Conservation (phyloP, 345 rosid genomes). For the Clausena lansium region DNA sequence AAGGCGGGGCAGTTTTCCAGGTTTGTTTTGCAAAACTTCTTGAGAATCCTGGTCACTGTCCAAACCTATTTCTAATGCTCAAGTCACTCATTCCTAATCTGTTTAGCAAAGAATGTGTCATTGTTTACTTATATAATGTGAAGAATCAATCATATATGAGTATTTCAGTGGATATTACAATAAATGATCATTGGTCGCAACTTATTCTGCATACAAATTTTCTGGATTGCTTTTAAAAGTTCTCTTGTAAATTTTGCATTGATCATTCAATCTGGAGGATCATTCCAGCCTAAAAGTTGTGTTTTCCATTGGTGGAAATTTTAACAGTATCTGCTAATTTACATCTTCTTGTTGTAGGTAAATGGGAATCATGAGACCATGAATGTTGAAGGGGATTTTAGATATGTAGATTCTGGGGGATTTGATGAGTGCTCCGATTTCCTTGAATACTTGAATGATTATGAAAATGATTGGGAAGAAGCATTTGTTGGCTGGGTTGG, state of each 20-base stretch:
- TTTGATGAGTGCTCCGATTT: slow-evolving; percentile 78
- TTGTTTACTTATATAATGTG: background rate
- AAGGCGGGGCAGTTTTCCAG: slow-evolving; percentile 95
- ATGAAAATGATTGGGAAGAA: slow-evolving; percentile 58
- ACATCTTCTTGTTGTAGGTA: slow-evolving; percentile 37
- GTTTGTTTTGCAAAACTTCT: slow-evolving; percentile 35
- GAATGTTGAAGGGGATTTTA: slow-evolving; percentile 90
- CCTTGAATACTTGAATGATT: slow-evolving; percentile 60
- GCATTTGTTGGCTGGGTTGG: slow-evolving; percentile 70
- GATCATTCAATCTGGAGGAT: background rate
- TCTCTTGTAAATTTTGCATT: background rate
- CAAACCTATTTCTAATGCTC: background rate
- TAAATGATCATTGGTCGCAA: background rate
- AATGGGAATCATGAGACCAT: slow-evolving; percentile 95
- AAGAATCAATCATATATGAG: background rate
- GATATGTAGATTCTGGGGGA: slow-evolving; percentile 73
- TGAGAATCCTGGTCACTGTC: background rate
- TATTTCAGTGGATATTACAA: background rate
- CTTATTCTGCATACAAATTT: background rate
- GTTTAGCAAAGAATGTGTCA: background rate
- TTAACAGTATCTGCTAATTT: background rate
- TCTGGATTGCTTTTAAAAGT: background rate
- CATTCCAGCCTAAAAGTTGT: background rate
- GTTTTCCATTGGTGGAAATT: background rate
- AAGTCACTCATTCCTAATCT: background rate